Evolutionary conservation across 208 protist genomes (phyloP).

Genomic region (Trypanosoma brucei): DNA sequence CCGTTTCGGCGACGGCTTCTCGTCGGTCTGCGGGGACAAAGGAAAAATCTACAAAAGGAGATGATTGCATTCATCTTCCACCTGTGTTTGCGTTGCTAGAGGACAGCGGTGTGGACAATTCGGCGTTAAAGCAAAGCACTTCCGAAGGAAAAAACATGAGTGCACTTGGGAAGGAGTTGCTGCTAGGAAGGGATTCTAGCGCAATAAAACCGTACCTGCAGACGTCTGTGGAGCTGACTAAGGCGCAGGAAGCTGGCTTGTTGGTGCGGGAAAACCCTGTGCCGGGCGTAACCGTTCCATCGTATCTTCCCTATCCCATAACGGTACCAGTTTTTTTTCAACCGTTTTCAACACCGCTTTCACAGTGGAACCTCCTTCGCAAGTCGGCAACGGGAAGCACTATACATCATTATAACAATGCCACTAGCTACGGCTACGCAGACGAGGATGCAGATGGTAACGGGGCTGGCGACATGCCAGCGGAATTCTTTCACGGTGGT

Average conservation of each 20-base stretch:
- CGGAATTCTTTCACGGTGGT: constrained; percentile 74
- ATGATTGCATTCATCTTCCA: constrained; percentile 5
- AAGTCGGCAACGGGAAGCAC: constrained; percentile 58
- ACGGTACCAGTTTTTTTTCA: constrained; percentile 65
- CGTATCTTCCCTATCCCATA: constrained; percentile 62
- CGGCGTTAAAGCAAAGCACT: constrained; percentile 56
- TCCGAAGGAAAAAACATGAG: constrained; percentile 63
- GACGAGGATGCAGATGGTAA: constrained; percentile 17
- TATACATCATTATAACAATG: constrained; percentile 22
- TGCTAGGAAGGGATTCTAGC: constrained; percentile 61
- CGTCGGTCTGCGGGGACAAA: no score
- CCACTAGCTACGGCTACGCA: not conserved
- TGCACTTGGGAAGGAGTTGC: constrained; percentile 66
- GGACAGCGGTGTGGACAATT: constrained; percentile 20
- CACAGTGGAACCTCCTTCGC: constrained; percentile 80
- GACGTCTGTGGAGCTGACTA: constrained; percentile 44
- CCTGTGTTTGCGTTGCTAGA: constrained; percentile 10
- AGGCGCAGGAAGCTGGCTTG: constrained; percentile 59
- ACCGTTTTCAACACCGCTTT: constrained; percentile 59
- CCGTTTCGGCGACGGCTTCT: constrained; percentile 2
- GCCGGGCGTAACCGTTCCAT: constrained; percentile 57
- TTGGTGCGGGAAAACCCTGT: constrained; percentile 46
- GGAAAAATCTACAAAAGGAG: not conserved
- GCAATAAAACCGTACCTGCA: constrained; percentile 61
- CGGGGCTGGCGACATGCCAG: constrained; percentile 51